These are phyloP conservation scores for Lineolata rhizophorae DNA, from an alignment of 495 filamentous ascomycete species.

Conservation along the genomic window DNA sequence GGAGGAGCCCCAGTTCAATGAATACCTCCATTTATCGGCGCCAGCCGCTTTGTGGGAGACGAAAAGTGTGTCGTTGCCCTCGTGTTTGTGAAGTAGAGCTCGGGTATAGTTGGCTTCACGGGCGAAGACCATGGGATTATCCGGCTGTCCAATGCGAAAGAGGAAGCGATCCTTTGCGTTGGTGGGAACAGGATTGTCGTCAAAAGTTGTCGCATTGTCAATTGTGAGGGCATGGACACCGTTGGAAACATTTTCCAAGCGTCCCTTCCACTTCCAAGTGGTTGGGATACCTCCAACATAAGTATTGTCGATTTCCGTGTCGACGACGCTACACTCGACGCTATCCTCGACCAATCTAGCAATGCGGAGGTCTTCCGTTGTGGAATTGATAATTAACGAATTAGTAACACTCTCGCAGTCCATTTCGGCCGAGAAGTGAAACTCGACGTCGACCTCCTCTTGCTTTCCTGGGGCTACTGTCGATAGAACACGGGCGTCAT, in stretches of 20 bases:
- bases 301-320: constrained; percentile 2
- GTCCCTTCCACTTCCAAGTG: constrained; percentile 30
- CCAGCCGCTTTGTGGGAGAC: constrained; percentile 39
- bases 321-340: constrained; percentile 22
- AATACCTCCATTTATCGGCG: constrained; percentile 42
- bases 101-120: constrained; percentile 34
- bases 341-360: constrained; percentile 22
- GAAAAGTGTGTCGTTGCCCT: constrained; percentile 21
- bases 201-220: constrained; percentile 25
- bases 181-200: constrained; percentile 18
- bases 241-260: constrained; percentile 35
- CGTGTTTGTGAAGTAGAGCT: constrained; percentile 23
- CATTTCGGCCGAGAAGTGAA: constrained; percentile 43
- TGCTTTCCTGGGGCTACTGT: constrained; percentile 21
- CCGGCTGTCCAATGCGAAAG: constrained; percentile 29
- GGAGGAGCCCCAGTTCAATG: constrained; percentile 34
- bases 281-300: constrained; percentile 29
- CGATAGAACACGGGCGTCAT: constrained; percentile 36
- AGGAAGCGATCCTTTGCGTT: constrained; percentile 32
- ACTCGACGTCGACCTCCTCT: constrained; percentile 25
- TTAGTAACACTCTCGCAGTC: constrained; percentile 32
- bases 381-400: constrained; percentile 30
- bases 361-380: constrained; percentile 21
- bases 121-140: constrained; percentile 41
- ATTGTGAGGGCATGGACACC: constrained; percentile 43